Evolutionary conservation across 495 filamentous ascomycete species (phyloP).

Genomic region (Aspergillus avenaceus): DNA sequence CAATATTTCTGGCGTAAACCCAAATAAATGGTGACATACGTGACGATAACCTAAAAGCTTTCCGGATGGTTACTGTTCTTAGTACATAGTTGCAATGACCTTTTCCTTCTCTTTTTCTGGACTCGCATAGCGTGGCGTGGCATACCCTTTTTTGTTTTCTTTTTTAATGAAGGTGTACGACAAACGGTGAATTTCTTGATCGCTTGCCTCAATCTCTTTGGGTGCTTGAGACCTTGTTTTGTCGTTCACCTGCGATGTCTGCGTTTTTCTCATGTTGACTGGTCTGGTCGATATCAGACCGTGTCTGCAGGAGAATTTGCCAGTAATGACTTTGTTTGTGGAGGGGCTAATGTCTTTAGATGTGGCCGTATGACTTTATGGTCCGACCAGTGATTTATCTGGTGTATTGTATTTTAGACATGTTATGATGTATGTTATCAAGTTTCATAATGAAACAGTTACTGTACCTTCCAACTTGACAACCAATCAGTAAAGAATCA

Average conservation of each 20-base stretch:
- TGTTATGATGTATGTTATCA: slow-evolving; percentile 4
- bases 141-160: slow-evolving; percentile 39
- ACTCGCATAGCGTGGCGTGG: slow-evolving; percentile 51
- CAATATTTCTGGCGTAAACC: slow-evolving; percentile 95
- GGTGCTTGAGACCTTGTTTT: slow-evolving; percentile 3
- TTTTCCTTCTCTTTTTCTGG: slow-evolving; percentile 20
- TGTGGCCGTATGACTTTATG: slow-evolving; percentile 5
- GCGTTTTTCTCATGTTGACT: not conserved
- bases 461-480: too few species aligned
- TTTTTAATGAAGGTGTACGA: slow-evolving; percentile 34
- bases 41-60: slow-evolving; percentile 8
- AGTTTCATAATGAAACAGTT: slow-evolving; percentile 1
- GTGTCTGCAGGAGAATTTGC: not conserved
- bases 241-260: slow-evolving; percentile 9
- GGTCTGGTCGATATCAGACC: not conserved
- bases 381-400: not conserved
- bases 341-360: not conserved
- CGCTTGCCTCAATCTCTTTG: not conserved
- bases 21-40: slow-evolving; percentile 36
- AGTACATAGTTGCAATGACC: slow-evolving; percentile 41
- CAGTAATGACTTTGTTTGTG: not conserved
- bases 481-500: too few species aligned
- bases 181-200: slow-evolving; percentile 20
- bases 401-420: not conserved
- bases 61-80: slow-evolving; percentile 20